Percentiles rank a stretch among this genome's conserved stretches.
These are phyloP conservation scores for Blastomyces silverae DNA, from an alignment of 2,329 filamentous ascomycete species.

Conservation along the genomic window DNA sequence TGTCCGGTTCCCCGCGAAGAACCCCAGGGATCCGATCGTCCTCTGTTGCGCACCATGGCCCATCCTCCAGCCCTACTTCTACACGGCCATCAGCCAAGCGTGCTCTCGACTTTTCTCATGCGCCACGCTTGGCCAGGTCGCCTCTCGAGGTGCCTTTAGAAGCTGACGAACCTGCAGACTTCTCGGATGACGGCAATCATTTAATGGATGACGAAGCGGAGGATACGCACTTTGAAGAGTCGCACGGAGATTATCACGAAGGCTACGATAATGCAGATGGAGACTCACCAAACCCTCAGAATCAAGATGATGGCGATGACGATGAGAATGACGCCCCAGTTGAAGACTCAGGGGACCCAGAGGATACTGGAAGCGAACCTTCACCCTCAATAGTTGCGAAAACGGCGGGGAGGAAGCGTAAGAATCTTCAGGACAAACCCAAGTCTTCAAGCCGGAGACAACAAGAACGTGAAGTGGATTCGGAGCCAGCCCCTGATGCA, in stretches of 20 bases:
- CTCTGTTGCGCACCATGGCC: conserved; percentile 32
- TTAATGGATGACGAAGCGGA: conserved; percentile 33
- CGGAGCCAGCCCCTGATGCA: background rate
- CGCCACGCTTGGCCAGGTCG: conserved; percentile 28
- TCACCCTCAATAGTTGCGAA: conserved; percentile 17
- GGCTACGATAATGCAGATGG: conserved; percentile 23
- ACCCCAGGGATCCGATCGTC: conserved; percentile 41
- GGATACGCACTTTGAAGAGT: conserved; percentile 26
- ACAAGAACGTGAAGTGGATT: conserved; percentile 1
- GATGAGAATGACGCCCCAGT: conserved; percentile 14
- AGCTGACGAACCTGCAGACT: conserved; percentile 25
- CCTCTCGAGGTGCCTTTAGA: conserved; percentile 25
- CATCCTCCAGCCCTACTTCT: conserved; percentile 37
- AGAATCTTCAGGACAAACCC: conserved; percentile 12
- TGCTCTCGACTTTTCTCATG: conserved; percentile 22
- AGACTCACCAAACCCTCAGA: conserved; percentile 19
- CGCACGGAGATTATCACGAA: conserved; percentile 26
- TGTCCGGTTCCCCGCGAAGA: conserved; percentile 40
- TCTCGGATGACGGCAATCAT: conserved; percentile 35
- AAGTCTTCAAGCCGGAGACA: background rate
- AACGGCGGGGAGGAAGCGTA: conserved; percentile 19
- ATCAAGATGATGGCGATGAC: conserved; percentile 19
- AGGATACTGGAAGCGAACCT: conserved; percentile 17
- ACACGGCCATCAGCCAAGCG: conserved; percentile 25
- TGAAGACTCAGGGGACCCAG: conserved; percentile 9